Conservation (phyloP, 2,329 filamentous ascomycete genomes). For the Fusarium lyarnte region DNA sequence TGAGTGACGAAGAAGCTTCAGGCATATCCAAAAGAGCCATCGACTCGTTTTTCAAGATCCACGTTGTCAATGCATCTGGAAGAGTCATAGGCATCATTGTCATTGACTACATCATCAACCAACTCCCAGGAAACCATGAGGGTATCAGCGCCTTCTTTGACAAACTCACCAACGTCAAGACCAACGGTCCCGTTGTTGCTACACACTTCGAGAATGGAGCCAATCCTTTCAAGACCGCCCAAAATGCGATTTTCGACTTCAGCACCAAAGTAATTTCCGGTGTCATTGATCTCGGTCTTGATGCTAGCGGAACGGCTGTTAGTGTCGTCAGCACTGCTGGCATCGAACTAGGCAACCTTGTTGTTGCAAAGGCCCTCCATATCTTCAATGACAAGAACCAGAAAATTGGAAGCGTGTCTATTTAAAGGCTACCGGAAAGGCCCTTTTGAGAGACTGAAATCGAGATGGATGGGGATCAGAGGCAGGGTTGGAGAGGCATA, state of each 20-base stretch:
- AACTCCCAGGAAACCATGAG: not conserved
- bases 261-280: not conserved
- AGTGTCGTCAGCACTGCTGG: not conserved
- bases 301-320: not conserved
- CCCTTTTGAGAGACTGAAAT: not conserved
- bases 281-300: not conserved
- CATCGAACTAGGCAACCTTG: not conserved
- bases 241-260: not conserved
- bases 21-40: not conserved
- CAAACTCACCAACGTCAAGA: not conserved
- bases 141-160: not conserved
- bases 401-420: not conserved
- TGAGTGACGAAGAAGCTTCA: not conserved
- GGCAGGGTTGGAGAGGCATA: too few relatives aligned
- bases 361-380: not conserved
- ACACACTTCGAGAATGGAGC: not conserved
- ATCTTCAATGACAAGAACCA: not conserved
- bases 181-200: not conserved
- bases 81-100: not conserved
- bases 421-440: not conserved
- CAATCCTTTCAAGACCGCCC: not conserved
- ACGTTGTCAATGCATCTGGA: not conserved
- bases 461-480: rapidly evolving
- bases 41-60: not conserved
- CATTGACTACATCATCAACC: not conserved